Evolutionary conservation across 331 rosid species (phyloP).

Genomic region (Phaseolus coccineus): DNA sequence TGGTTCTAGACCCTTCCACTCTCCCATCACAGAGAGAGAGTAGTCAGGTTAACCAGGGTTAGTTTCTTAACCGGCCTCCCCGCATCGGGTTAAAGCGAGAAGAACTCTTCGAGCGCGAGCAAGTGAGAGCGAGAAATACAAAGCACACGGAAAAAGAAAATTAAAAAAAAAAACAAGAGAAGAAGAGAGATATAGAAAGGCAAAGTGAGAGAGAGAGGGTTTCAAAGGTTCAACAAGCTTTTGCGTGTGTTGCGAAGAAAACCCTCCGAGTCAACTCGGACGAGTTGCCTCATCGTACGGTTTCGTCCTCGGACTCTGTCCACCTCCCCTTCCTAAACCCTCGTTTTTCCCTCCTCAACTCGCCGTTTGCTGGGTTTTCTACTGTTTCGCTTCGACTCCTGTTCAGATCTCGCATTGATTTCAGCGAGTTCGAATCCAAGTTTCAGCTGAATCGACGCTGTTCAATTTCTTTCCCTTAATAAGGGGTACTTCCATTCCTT

Average conservation of each 20-base stretch:
- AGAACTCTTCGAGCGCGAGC: conserved; percentile 28
- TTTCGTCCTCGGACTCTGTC: conserved; percentile 25
- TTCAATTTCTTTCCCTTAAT: conserved; percentile 14
- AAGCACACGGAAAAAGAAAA: background rate
- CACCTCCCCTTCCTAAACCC: conserved; percentile 6
- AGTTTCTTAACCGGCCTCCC: conserved; percentile 52
- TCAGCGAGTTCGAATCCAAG: conserved; percentile 55
- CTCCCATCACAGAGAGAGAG: background rate
- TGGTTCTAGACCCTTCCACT: conserved; percentile 76
- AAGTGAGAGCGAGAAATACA: conserved; percentile 8
- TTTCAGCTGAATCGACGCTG: conserved; percentile 34
- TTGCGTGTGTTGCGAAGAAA: conserved; percentile 29
- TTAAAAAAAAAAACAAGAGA: background rate
- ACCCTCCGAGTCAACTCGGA: conserved; percentile 60
- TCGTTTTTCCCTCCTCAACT: background rate
- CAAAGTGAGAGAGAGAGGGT: conserved; percentile 19
- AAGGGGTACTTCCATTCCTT: conserved; percentile 28
- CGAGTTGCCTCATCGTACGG: conserved; percentile 48
- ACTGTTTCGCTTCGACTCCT: conserved; percentile 8
- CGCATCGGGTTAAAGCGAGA: conserved; percentile 59
- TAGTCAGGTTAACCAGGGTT: conserved; percentile 67
- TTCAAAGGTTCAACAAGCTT: background rate
- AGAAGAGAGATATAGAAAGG: background rate
- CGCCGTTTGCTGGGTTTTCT: background rate
- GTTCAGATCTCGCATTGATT: conserved; percentile 62